A percentile compares a stretch with the other conserved stretches of the same genome.
Evolutionary conservation across 805 yeast genomes (phyloP).

Genomic region (Ogataea pignaliae): DNA sequence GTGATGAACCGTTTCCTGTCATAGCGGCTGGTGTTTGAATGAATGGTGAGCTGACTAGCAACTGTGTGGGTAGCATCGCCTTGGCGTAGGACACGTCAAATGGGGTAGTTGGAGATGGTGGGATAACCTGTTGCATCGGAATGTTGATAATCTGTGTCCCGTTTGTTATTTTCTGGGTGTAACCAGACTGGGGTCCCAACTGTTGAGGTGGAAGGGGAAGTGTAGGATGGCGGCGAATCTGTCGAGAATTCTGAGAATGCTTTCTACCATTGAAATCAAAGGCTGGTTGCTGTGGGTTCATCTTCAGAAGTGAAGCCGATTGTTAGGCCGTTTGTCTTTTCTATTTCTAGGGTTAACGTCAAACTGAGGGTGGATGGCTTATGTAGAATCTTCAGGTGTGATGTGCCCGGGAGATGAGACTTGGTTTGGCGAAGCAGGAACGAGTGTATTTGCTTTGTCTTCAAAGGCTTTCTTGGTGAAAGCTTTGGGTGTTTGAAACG

Average conservation of each 20-base stretch:
- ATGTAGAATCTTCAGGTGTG: too few relatives aligned
- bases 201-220: background rate
- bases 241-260: background rate
- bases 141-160: conserved; percentile 14
- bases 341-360: too few relatives aligned
- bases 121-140: conserved; percentile 11
- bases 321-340: too few relatives aligned
- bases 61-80: conserved; percentile 58
- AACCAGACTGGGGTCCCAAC: background rate
- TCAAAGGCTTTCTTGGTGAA: too few relatives aligned
- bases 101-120: conserved; percentile 44
- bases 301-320: background rate
- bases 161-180: conserved; percentile 11
- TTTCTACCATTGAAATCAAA: conserved; percentile 1
- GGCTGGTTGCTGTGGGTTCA: conserved; percentile 2
- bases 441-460: too few relatives aligned
- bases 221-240: background rate
- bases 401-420: too few relatives aligned
- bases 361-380: too few relatives aligned
- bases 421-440: too few relatives aligned
- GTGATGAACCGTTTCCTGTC: conserved; percentile 6
- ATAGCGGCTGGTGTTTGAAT: conserved; percentile 36
- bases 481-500: too few relatives aligned
- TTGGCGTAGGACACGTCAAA: conserved; percentile 57
- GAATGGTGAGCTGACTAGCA: conserved; percentile 58